Conservation (phyloP, 306 rosid species). For the Lathyrus oleraceus region DNA sequence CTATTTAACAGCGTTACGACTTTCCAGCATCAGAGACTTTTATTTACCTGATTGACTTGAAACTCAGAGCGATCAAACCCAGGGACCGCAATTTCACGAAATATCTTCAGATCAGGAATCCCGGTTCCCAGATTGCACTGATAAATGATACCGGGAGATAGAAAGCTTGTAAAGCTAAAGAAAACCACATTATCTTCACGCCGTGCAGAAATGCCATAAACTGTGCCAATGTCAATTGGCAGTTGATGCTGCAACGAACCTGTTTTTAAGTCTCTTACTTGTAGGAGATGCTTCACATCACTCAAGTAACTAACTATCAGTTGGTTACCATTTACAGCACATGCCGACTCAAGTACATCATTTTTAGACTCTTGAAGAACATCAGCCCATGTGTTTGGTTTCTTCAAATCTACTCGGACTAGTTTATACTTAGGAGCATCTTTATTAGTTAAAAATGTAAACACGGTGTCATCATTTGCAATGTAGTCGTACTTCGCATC, state of each 20-base stretch:
- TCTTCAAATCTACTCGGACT: conserved; percentile 75
- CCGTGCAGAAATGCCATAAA: conserved; percentile 67
- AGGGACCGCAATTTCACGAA: conserved; percentile 82
- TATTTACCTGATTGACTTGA: conserved; percentile 76
- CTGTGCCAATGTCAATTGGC: conserved; percentile 92
- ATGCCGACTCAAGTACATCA: conserved; percentile 83
- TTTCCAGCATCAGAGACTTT: background rate
- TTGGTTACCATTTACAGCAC: conserved; percentile 81
- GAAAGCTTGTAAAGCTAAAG: conserved; percentile 78
- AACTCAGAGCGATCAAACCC: conserved; percentile 86
- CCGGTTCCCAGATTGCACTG: conserved; percentile 66
- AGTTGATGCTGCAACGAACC: conserved; percentile 77
- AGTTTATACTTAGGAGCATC: conserved; percentile 93
- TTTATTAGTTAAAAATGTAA: conserved; percentile 87
- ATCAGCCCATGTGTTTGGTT: conserved; percentile 76
- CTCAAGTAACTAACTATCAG: conserved; percentile 87
- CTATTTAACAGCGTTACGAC: conserved; percentile 1
- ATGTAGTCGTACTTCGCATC: conserved; percentile 67
- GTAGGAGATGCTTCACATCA: conserved; percentile 81
- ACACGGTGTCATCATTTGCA: conserved; percentile 83
- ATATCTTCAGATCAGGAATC: conserved; percentile 69
- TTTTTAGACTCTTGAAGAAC: conserved; percentile 76
- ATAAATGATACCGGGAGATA: conserved; percentile 78
- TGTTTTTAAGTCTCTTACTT: conserved; percentile 80
- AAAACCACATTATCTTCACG: conserved; percentile 71